Evolutionary conservation across 371 early-diverging fungal genomes (phyloP), one percentile per base, ranked within the genome.

Genomic region (Choanephora cucurbitarum): DNA sequence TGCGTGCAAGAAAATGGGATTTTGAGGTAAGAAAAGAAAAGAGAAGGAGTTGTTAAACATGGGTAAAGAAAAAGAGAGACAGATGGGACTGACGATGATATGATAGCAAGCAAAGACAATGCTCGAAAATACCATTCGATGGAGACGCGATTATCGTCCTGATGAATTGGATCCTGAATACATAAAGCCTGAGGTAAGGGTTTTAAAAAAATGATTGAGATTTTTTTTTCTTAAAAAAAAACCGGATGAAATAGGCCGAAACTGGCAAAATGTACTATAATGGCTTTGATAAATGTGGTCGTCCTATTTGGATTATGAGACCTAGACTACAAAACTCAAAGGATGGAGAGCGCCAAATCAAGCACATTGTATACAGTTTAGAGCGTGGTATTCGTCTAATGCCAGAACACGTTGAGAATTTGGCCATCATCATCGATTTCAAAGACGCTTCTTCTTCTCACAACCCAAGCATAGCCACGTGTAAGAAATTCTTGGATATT

Each of bases 261-360:
- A 84, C 89, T 0, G 97, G 95, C 32, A 96, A 96, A 72, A 77
- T 86, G 71, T 85, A 87, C 55, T 71, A 86, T 40, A 84, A 87
- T 60, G 94, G 94, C 22, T 91, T 87, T 55, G 87, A 91, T 64
- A 73, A 64, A 22, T 60, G 67, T n/a, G 90, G 91, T 2, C 76
- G 87, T 13, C 89, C 91, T 13, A 57, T 89, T 15, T 65, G 90
- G 57, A 88, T 89, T 70, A 83, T 93, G 85, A 75, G 81, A 57
- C 85, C 88, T n/a, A 69, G 86, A 44, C 63, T 78, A 14, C 86
- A 96, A 64, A 93, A 92, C 70, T 93, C 94, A 3, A 86, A 86
- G 41, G 87, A 89, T 31, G 83, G 81, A 5, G 83, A 88, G n/a
- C 67, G 77, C 3, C 92, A 95, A 70, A 70, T 96, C 28, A 79